These are phyloP conservation scores for Prunus salicina DNA, from an alignment of 306 rosid genomes.

Conservation along the genomic window DNA sequence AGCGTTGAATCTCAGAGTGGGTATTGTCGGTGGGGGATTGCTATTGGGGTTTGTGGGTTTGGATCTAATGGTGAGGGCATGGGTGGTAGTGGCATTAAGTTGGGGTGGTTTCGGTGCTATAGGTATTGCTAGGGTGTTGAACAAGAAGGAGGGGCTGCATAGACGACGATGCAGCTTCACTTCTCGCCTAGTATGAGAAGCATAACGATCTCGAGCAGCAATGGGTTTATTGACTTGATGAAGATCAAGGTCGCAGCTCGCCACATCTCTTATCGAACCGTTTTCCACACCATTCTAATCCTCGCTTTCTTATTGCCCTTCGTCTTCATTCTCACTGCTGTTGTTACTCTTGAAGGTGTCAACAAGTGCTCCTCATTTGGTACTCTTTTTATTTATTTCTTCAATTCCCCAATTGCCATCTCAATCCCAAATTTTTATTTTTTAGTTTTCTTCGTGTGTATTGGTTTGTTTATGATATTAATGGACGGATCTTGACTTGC, in stretches of 20 bases:
- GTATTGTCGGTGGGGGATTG: slow-evolving; percentile 38
- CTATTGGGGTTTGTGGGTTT: slow-evolving; percentile 34
- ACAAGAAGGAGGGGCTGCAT: slow-evolving; percentile 66
- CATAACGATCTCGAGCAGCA: slow-evolving; percentile 97
- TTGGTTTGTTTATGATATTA: not conserved
- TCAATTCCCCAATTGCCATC: not conserved
- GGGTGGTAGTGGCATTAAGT: slow-evolving; percentile 34
- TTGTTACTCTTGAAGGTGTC: slow-evolving; percentile 99
- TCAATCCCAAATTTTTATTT: slow-evolving; percentile 3
- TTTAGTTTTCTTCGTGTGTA: not conserved
- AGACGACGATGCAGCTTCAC: slow-evolving; percentile 99
- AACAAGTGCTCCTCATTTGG: slow-evolving; percentile 99
- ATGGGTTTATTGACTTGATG: slow-evolving; percentile 99
- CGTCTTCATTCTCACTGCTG: slow-evolving; percentile 97
- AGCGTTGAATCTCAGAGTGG: slow-evolving; percentile 13
- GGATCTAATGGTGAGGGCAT: slow-evolving; percentile 71
- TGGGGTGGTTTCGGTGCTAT: slow-evolving; percentile 27
- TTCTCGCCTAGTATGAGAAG: slow-evolving; percentile 99
- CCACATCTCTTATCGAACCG: slow-evolving; percentile 97
- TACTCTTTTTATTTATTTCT: slow-evolving; percentile 27
- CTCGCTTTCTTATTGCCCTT: slow-evolving; percentile 95
- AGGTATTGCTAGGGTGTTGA: slow-evolving; percentile 35
- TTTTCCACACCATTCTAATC: slow-evolving; percentile 96
- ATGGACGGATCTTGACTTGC: slow-evolving; percentile 45
- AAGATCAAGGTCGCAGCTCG: slow-evolving; percentile 99